These are phyloP conservation scores for Nematodospora anomalae DNA, from an alignment of 1,139 yeast species.

Conservation along the genomic window DNA sequence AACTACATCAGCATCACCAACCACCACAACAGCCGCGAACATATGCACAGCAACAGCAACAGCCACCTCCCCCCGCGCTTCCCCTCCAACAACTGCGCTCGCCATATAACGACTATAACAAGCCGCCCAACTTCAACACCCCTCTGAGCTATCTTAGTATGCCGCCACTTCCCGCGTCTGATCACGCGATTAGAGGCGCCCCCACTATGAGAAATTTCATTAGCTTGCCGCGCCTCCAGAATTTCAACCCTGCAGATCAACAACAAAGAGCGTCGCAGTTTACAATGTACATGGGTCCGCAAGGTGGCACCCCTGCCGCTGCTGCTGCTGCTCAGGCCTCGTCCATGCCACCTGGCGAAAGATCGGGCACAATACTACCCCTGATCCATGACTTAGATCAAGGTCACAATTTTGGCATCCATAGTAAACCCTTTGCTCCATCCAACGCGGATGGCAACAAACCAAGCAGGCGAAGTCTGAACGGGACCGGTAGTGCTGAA, in stretches of 20 bases:
- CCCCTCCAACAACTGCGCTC: background rate
- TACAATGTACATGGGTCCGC: slow-evolving; percentile 5
- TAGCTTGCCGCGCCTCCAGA: background rate
- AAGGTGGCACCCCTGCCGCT: slow-evolving; percentile 1
- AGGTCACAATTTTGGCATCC: slow-evolving; percentile 8
- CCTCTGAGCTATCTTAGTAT: background rate
- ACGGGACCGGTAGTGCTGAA: no score
- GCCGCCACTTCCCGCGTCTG: background rate
- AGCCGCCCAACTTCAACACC: background rate
- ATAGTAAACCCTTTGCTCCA: slow-evolving; percentile 4
- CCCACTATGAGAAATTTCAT: background rate
- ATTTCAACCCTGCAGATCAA: background rate
- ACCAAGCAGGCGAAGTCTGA: background rate
- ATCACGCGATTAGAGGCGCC: background rate
- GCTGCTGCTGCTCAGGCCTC: background rate
- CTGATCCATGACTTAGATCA: slow-evolving; percentile 15
- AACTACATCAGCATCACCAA: background rate
- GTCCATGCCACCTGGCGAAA: background rate
- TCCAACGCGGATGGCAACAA: background rate
- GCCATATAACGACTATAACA: background rate
- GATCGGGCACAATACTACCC: slow-evolving; percentile 9
- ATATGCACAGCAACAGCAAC: background rate
- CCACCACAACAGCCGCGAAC: background rate
- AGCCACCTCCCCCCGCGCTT: background rate
- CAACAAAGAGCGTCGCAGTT: slow-evolving; percentile 2